Conservation (phyloP, 2,329 filamentous ascomycete species). For the Celoporthe dispersa region DNA sequence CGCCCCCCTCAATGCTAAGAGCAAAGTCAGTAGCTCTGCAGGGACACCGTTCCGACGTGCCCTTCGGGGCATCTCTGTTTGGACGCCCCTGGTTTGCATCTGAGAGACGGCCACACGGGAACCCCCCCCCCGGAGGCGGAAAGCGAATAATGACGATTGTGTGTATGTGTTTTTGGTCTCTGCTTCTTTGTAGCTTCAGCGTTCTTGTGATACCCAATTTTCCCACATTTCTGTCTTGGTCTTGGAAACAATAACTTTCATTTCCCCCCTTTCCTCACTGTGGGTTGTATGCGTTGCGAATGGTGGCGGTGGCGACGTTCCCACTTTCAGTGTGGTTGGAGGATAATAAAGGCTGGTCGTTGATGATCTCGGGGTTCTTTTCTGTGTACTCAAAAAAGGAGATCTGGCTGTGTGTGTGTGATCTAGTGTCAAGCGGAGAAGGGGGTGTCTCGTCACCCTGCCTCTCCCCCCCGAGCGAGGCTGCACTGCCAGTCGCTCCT, state of each 20-base stretch:
- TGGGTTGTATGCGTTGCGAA: constrained; percentile 1
- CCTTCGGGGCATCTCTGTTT: background rate
- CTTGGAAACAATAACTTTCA: constrained; percentile 31
- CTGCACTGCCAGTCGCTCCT: background rate
- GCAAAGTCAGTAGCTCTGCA: background rate
- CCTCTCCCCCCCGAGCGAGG: background rate
- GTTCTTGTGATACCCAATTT: constrained; percentile 26
- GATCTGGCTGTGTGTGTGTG: background rate
- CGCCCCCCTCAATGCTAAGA: constrained; percentile 8
- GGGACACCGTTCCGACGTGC: background rate
- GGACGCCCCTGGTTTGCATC: constrained; percentile 16
- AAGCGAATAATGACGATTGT: constrained; percentile 2
- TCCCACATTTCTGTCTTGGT: constrained; percentile 10
- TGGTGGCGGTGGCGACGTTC: background rate
- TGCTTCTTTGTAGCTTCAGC: constrained; percentile 6
- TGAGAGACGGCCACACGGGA: background rate
- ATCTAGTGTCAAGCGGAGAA: background rate
- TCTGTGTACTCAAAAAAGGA: background rate
- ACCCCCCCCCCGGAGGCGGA: too few relatives aligned
- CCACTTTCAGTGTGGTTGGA: background rate
- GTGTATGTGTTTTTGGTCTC: background rate
- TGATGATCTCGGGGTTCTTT: constrained; percentile 8
- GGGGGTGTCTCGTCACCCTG: background rate
- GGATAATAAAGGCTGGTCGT: constrained; percentile 18
- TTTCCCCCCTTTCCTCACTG: constrained; percentile 12